Base-by-base conservation (phyloP, 73 alveolate species). In the Paramecium primaurelia region DNA sequence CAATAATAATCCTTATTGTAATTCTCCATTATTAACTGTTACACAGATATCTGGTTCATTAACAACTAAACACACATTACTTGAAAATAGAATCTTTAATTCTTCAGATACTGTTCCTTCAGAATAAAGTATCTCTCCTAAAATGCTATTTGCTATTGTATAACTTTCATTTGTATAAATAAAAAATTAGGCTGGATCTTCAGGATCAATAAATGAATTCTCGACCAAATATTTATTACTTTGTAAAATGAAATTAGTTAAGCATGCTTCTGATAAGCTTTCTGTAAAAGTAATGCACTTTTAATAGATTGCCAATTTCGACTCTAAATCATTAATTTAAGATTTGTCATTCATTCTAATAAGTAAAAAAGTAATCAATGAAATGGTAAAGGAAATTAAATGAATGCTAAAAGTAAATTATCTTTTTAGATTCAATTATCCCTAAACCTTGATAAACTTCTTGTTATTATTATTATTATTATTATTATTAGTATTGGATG, bases 201-300 rank as follows among this genome's bases (percentile, higher is more conserved):
- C 58, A 25, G 18, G 34, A 45, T 80, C 75, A 25, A 80, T 40
- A 45, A 80, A 32, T 1, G 9, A 11, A 3, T 10, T 40, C n/a
- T 80, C 32, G 0, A 80, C 44, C 25, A 80, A 36, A 25, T 32
- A 42, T 28, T 40, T 16, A 14, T 22, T 32, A 45, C 64, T 44
- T 80, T 80, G 16, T n/a, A 80, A 45, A 14, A 47, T 44, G 30
- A 45, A 80, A 80, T 80, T 80, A 11, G 91, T 80, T 26, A 80
- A 26, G 12, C 77, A 80, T n/a, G 91, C 75, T 80, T 80, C 91
- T 26, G 77, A 18, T 26, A 80, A 18, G 8, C 64, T 32, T 36
- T 80, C 91, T 32, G 91, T 80, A 12, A 80, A 80, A 25, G 91
- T 45, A 20, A 80, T 80, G 18, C 91, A 80, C 9, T 80, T 40